Conservation (phyloP, 139 green algal species). For the Zygnema cylindricum region DNA sequence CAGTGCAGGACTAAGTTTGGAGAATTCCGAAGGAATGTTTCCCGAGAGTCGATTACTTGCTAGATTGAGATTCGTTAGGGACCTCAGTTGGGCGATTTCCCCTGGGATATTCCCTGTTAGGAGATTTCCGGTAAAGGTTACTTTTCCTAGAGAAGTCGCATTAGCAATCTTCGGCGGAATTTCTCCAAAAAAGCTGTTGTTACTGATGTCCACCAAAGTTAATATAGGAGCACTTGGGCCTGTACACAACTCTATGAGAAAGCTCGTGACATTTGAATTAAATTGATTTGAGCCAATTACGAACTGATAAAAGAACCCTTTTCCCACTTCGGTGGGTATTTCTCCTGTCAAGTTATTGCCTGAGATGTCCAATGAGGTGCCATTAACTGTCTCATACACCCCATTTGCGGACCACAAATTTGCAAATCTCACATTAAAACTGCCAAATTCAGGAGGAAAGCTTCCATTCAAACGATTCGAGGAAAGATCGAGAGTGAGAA, state of each 20-base stretch:
- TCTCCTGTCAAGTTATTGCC: slow-evolving; percentile 27
- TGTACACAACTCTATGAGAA: background rate
- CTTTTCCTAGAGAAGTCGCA: background rate
- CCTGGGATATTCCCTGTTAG: slow-evolving; percentile 18
- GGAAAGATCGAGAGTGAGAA: too few species aligned
- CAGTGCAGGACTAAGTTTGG: background rate
- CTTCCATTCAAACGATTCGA: too few species aligned
- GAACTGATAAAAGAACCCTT: background rate
- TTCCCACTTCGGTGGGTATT: background rate
- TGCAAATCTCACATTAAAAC: background rate
- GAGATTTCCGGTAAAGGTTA: background rate
- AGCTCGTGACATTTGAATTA: background rate
- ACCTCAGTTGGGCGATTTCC: background rate
- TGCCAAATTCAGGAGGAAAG: too few species aligned
- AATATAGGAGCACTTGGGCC: background rate
- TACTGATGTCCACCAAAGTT: background rate
- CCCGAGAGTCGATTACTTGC: background rate
- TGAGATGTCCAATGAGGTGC: background rate
- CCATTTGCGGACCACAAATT: too few species aligned
- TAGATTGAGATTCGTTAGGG: background rate
- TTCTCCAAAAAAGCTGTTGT: slow-evolving; percentile 1
- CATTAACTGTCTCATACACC: too few species aligned
- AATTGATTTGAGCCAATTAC: background rate
- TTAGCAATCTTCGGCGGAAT: slow-evolving; percentile 7
- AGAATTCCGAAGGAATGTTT: background rate